Evolutionary conservation across 78 protist genomes (phyloP).

Genomic region (Blattamonas nauphoetae): DNA sequence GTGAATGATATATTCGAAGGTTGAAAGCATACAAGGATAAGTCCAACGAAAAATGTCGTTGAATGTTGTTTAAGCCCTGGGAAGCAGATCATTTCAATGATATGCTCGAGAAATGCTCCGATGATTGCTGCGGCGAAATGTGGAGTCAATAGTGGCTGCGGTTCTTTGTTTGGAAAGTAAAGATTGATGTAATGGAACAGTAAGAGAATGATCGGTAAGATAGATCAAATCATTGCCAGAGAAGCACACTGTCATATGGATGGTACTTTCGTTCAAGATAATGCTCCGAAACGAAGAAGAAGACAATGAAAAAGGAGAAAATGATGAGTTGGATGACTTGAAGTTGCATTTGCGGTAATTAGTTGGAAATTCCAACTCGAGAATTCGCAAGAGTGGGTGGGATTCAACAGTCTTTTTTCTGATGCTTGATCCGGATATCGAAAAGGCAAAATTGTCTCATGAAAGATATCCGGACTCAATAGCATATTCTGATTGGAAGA

Average conservation of each 20-base stretch:
- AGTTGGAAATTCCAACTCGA: too few species aligned
- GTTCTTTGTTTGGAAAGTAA: neutral
- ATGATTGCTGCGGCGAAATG: neutral
- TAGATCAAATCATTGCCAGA: neutral
- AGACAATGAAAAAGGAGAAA: neutral
- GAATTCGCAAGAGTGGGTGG: too few species aligned
- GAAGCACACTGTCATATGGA: neutral
- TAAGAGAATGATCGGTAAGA: neutral
- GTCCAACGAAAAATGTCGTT: neutral
- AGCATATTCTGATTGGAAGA: neutral
- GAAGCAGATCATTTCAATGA: neutral
- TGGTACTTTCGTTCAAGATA: neutral
- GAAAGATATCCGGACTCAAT: conserved; percentile 4
- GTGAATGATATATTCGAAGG: neutral
- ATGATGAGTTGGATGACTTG: neutral
- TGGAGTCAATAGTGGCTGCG: neutral
- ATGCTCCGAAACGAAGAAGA: neutral
- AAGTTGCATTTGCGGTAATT: too few species aligned
- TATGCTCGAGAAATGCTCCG: neutral
- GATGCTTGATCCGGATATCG: too few species aligned
- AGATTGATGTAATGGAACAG: neutral
- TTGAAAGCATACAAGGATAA: neutral
- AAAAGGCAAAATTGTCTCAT: neutral
- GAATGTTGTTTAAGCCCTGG: neutral
- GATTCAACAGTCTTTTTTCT: too few species aligned